A percentile compares a stretch with the other conserved stretches of the same genome.
phyloP scores from a whole-genome alignment of 2,329 filamentous ascomycete genomes.

The Fusarium virguliforme region DNA sequence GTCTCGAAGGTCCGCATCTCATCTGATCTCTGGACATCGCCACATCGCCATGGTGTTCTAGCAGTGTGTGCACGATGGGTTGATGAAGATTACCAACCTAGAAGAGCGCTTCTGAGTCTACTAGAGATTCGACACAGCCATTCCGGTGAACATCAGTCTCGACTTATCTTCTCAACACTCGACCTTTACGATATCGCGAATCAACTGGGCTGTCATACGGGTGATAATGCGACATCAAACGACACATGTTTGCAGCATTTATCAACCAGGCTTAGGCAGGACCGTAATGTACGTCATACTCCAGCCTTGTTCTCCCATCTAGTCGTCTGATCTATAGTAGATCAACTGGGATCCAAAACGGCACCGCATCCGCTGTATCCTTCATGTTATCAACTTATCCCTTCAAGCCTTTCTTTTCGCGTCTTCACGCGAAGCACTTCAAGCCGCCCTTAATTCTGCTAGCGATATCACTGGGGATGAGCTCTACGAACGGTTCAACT shows the following conservation, averaged over 20 bases:
- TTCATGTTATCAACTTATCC: too few relatives aligned
- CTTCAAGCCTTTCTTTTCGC: conserved; percentile 13
- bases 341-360: conserved; percentile 7
- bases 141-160: neutral
- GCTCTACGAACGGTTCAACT: conserved; percentile 13
- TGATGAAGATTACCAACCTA: neutral
- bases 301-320: conserved; percentile 2
- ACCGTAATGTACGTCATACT: conserved; percentile 7
- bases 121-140: neutral
- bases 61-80: conserved; percentile 7
- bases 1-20: too few relatives aligned
- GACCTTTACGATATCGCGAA: neutral
- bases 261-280: neutral
- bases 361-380: conserved; percentile 10
- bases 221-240: neutral
- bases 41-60: conserved; percentile 3
- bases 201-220: neutral
- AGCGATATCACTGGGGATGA: neutral
- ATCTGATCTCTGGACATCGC: too few relatives aligned
- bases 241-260: conserved; percentile 12
- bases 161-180: neutral
- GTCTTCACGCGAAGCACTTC: conserved; percentile 10
- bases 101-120: neutral
- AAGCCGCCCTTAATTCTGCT: conserved; percentile 5
- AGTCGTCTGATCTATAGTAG: conserved; percentile 15